A percentile compares a stretch with the other conserved stretches of the same genome.
phyloP scores from a whole-genome alignment of 2,329 filamentous ascomycete species.

The Proliferodiscus dingleyae region DNA sequence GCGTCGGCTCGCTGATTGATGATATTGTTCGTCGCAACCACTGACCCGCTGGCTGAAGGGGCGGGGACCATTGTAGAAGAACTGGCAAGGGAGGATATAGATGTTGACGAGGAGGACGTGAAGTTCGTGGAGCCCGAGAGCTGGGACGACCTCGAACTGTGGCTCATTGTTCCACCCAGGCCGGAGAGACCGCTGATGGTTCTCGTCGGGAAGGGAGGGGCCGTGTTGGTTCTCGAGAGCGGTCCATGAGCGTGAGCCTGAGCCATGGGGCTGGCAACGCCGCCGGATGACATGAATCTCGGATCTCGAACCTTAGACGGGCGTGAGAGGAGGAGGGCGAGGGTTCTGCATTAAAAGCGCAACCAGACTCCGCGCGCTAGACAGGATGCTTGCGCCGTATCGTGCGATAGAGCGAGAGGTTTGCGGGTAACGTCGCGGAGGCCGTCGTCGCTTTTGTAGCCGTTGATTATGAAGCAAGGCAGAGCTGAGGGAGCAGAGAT shows the following conservation, averaged over 20 bases:
- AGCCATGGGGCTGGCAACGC: conserved; percentile 28
- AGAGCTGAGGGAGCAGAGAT: no score
- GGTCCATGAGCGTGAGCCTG: conserved; percentile 28
- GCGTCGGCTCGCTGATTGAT: conserved; percentile 97
- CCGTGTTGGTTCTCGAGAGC: conserved; percentile 30
- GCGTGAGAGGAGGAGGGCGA: not conserved
- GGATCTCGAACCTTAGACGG: not conserved
- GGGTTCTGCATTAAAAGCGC: not conserved
- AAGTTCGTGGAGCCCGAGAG: conserved; percentile 57
- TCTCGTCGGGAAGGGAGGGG: conserved; percentile 26
- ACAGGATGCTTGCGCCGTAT: not conserved
- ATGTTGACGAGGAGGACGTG: conserved; percentile 34
- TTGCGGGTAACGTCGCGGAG: no score
- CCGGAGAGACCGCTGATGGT: conserved; percentile 19
- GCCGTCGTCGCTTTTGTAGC: no score
- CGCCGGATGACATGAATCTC: conserved; percentile 28
- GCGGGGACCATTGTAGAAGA: conserved; percentile 32
- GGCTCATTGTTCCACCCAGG: conserved; percentile 30
- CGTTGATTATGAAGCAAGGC: no score
- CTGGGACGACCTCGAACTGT: conserved; percentile 51
- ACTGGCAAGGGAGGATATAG: conserved; percentile 30
- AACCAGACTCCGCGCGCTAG: not conserved
- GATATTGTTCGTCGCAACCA: conserved; percentile 82
- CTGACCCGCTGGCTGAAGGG: conserved; percentile 46
- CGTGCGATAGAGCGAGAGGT: not conserved